Conservation (phyloP, 139 green algal species). For the Picochlorum sp. region DNA sequence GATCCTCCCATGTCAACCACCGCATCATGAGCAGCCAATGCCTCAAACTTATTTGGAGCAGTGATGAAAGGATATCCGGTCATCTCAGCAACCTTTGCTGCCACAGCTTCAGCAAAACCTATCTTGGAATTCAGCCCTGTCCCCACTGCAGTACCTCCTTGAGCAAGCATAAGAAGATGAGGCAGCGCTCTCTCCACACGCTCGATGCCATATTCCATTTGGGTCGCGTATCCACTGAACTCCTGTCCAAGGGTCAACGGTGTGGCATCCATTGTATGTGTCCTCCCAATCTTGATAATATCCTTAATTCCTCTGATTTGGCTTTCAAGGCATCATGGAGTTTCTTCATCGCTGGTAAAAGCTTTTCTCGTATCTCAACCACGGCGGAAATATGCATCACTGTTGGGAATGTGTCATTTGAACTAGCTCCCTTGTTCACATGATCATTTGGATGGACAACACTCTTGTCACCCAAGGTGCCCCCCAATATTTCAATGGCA, state of each 20-base stretch:
- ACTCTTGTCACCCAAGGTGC: slow-evolving; percentile 67
- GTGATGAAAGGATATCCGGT: slow-evolving; percentile 85
- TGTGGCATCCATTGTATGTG: slow-evolving; percentile 89
- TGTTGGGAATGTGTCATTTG: slow-evolving; percentile 94
- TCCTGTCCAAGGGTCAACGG: slow-evolving; percentile 93
- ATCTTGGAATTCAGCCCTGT: slow-evolving; percentile 88
- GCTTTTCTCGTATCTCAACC: slow-evolving; percentile 43
- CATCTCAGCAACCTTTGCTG: slow-evolving; percentile 56
- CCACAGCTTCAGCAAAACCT: slow-evolving; percentile 70
- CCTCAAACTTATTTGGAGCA: slow-evolving; percentile 97
- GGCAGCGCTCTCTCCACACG: slow-evolving; percentile 62
- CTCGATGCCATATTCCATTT: slow-evolving; percentile 74
- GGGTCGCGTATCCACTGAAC: slow-evolving; percentile 81
- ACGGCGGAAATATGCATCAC: slow-evolving; percentile 93
- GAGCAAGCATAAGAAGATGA: slow-evolving; percentile 66
- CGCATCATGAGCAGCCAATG: slow-evolving; percentile 88
- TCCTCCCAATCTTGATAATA: slow-evolving; percentile 96
- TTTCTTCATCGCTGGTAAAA: slow-evolving; percentile 67
- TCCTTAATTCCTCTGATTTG: slow-evolving; percentile 70
- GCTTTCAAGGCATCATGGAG: slow-evolving; percentile 53
- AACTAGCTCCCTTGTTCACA: slow-evolving; percentile 90
- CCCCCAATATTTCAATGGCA: slow-evolving; percentile 80
- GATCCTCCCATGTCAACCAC: slow-evolving; percentile 72
- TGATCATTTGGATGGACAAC: slow-evolving; percentile 93
- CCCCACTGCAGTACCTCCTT: slow-evolving; percentile 92